phyloP scores from a whole-genome alignment of 371 early-diverging fungal species.

The Batkoa obscura region DNA sequence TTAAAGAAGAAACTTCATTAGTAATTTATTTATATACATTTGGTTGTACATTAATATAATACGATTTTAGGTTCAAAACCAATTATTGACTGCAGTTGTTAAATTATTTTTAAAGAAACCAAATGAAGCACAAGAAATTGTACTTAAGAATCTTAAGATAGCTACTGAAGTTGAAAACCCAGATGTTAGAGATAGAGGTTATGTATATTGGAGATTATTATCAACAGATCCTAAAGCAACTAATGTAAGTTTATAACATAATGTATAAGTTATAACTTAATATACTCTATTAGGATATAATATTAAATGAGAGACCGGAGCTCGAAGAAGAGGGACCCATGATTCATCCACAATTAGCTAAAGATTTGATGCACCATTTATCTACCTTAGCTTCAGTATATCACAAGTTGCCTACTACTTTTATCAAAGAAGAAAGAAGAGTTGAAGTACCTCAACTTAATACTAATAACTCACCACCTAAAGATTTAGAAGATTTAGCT shows the following conservation, averaged over 20 bases:
- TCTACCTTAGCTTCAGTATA: constrained; percentile 81
- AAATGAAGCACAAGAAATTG: constrained; percentile 66
- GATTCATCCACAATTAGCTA: neutral
- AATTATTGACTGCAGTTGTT: constrained; percentile 70
- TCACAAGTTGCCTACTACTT: constrained; percentile 71
- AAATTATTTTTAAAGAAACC: constrained; percentile 83
- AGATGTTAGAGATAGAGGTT: constrained; percentile 88
- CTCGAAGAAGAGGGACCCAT: neutral
- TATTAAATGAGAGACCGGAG: neutral
- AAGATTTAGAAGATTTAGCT: neutral
- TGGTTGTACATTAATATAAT: neutral
- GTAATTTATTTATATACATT: neutral
- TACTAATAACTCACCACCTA: neutral
- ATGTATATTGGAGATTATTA: constrained; percentile 88
- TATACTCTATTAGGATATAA: constrained; percentile 1
- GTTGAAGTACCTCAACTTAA: constrained; percentile 2
- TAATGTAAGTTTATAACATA: constrained; percentile 19
- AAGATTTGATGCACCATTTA: constrained; percentile 70
- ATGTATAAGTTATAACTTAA: neutral
- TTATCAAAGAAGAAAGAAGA: constrained; percentile 17
- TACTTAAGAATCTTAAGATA: constrained; percentile 66
- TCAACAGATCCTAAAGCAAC: constrained; percentile 81
- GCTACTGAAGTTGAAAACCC: constrained; percentile 86
- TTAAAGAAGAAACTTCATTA: constrained; percentile 45
- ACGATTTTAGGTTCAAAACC: constrained; percentile 48